These are phyloP conservation scores for Stylonectria norvegica DNA, from an alignment of 2,329 filamentous ascomycete genomes.

Conservation along the genomic window DNA sequence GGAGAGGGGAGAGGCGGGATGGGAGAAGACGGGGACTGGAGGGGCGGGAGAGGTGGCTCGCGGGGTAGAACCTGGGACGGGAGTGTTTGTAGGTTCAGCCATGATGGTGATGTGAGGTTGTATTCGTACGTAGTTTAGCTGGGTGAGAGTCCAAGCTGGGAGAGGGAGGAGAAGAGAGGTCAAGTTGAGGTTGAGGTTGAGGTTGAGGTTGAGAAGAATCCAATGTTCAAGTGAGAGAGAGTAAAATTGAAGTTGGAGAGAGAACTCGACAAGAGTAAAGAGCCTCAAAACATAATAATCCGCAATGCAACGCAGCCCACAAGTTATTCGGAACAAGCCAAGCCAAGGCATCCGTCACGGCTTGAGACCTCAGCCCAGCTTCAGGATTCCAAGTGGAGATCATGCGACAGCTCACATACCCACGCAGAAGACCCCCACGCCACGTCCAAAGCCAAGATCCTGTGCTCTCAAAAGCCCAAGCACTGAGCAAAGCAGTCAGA, in stretches of 20 bases:
- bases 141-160: slow-evolving; percentile 2
- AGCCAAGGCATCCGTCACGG: background rate
- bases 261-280: background rate
- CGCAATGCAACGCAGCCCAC: background rate
- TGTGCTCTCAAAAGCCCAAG: no score
- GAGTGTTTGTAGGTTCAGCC: slow-evolving; percentile 48
- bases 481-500: slow-evolving; percentile 3
- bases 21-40: slow-evolving; percentile 18
- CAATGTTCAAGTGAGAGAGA: background rate
- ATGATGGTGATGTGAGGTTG: slow-evolving; percentile 24
- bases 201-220: background rate
- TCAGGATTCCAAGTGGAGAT: no score
- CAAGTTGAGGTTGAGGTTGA: slow-evolving; percentile 1
- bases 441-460: slow-evolving; percentile 2
- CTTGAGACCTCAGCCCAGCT: background rate
- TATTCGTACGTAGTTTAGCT: no score
- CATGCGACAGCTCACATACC: slow-evolving; percentile 5
- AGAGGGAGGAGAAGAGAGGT: background rate
- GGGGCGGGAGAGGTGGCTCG: slow-evolving; percentile 41
- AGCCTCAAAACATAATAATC: background rate
- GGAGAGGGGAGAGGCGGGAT: slow-evolving; percentile 25
- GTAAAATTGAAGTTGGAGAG: background rate
- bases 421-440: slow-evolving; percentile 8
- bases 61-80: slow-evolving; percentile 43
- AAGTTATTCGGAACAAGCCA: background rate